Percentiles rank a stretch among this genome's conserved stretches.
phyloP scores from a whole-genome alignment of 2,329 filamentous ascomycete genomes.

The Epichloe hybrida region DNA sequence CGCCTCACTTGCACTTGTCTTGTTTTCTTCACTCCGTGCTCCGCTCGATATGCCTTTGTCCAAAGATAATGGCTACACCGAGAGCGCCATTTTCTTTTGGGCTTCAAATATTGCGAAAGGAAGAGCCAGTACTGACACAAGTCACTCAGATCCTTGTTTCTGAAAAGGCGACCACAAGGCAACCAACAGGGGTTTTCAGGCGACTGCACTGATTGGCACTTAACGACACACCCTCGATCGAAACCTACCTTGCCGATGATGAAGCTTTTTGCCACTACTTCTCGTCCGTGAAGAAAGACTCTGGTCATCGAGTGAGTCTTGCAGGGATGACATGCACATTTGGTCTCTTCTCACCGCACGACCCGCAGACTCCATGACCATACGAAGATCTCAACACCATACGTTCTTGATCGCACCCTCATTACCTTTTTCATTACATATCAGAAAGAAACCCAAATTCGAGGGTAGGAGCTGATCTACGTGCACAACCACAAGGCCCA shows the following conservation, averaged over 20 bases:
- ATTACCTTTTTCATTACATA: too few relatives aligned
- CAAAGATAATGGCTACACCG: background rate
- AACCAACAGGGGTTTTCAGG: background rate
- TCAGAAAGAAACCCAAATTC: too few relatives aligned
- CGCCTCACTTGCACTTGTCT: constrained; percentile 3
- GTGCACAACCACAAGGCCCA: too few relatives aligned
- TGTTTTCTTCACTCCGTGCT: background rate
- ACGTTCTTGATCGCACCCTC: too few relatives aligned
- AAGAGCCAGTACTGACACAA: background rate
- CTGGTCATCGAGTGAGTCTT: too few relatives aligned
- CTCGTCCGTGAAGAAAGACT: background rate
- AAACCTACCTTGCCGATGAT: background rate
- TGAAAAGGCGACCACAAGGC: constrained; percentile 3
- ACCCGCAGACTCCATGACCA: too few relatives aligned
- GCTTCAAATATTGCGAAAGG: background rate
- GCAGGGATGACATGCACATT: too few relatives aligned
- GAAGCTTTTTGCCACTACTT: background rate
- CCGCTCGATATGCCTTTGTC: background rate
- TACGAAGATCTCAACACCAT: too few relatives aligned
- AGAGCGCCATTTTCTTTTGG: background rate
- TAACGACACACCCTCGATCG: background rate
- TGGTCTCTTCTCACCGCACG: too few relatives aligned
- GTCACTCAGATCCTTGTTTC: background rate
- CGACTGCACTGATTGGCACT: background rate
- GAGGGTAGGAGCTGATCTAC: too few relatives aligned